Evolutionary conservation across 140 eudicot species (phyloP).

Genomic region (Oenanthe javanica): DNA sequence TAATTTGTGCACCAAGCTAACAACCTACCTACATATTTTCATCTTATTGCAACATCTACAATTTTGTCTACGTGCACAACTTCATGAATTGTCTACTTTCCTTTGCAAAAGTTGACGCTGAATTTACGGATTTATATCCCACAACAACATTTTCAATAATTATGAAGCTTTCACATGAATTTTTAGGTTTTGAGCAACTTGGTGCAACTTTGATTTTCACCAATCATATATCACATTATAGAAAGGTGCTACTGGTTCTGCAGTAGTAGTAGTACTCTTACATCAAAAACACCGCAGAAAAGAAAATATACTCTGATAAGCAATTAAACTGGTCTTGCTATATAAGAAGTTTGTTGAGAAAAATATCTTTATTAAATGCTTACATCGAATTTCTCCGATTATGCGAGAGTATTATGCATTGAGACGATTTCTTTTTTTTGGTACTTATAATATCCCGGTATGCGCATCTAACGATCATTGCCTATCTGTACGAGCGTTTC

Average conservation of each 20-base stretch:
- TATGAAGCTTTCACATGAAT: not conserved
- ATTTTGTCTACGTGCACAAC: not conserved
- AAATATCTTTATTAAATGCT: too few species aligned
- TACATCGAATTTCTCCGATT: too few species aligned
- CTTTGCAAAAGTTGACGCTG: not conserved
- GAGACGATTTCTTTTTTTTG: too few species aligned
- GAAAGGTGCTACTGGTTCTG: not conserved
- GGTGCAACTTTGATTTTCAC: not conserved
- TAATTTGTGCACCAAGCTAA: not conserved
- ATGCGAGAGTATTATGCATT: too few species aligned
- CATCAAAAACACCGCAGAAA: not conserved
- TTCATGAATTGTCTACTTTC: not conserved
- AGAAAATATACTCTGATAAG: too few species aligned
- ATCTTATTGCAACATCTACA: not conserved
- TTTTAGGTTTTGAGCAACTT: not conserved
- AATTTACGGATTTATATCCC: not conserved
- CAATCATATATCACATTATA: not conserved
- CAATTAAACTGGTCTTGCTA: too few species aligned
- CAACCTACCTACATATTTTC: not conserved
- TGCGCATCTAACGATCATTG: too few species aligned
- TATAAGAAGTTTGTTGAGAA: too few species aligned
- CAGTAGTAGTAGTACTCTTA: not conserved
- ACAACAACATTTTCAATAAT: not conserved
- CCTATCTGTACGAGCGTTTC: too few species aligned
- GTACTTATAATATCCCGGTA: too few species aligned